These are phyloP conservation scores for Fusarium praegraminearum DNA, from an alignment of 2,329 filamentous ascomycete species.

Conservation along the genomic window DNA sequence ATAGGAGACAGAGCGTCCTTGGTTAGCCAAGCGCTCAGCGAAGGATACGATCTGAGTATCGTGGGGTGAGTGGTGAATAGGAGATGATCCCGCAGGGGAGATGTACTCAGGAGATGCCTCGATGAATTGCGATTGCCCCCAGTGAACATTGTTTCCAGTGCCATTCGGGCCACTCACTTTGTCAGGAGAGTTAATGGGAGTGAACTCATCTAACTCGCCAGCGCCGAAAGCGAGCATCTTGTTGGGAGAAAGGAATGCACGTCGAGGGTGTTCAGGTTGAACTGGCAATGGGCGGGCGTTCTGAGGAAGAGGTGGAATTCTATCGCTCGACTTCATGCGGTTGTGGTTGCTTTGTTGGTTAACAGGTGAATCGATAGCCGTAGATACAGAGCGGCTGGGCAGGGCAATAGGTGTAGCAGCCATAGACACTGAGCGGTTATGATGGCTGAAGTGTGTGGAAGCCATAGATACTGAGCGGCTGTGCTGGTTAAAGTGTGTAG, in stretches of 20 bases:
- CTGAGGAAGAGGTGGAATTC: background rate
- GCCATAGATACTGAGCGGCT: no score
- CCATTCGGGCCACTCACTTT: background rate
- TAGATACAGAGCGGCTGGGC: background rate
- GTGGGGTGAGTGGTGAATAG: slow-evolving; percentile 5
- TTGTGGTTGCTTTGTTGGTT: background rate
- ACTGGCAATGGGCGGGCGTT: background rate
- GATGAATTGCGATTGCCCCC: background rate
- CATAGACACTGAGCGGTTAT: background rate
- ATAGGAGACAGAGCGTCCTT: background rate
- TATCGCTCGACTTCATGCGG: background rate
- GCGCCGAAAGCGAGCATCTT: background rate
- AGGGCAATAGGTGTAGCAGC: background rate
- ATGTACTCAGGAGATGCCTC: background rate
- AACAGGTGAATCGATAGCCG: background rate
- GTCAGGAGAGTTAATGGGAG: slow-evolving; percentile 17
- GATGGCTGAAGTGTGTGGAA: background rate
- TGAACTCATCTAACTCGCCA: slow-evolving; percentile 2
- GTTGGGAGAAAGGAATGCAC: background rate
- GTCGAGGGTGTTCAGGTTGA: background rate
- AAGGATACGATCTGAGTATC: slow-evolving; percentile 11
- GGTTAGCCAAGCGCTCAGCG: slow-evolving; percentile 14
- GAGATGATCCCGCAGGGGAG: slow-evolving; percentile 17
- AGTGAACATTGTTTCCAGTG: slow-evolving; percentile 5
- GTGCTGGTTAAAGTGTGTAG: no score